Base-by-base conservation (phyloP, 129 eudicot genomes). In the Calendula officinalis region DNA sequence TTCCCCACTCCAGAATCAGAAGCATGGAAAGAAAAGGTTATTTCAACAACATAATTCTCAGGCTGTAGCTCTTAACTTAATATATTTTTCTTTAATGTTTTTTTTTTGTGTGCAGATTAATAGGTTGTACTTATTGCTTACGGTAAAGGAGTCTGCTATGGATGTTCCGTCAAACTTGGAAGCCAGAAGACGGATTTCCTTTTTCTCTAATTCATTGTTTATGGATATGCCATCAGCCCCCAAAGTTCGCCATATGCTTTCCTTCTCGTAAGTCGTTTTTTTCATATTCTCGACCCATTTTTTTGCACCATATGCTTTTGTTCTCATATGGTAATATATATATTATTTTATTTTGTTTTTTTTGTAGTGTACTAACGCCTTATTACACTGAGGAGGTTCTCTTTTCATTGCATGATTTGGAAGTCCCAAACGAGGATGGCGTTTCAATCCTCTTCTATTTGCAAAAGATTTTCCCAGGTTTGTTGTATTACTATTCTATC, bases 391-490 rank as follows among this genome's bases (percentile, higher is more conserved):
- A 67, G 53, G 72, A 67, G 51, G 39, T 62, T 1, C 62, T 52
- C 41, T 67, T 57, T 66, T 84, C 96, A 6, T 81, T 72, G 66
- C 75, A 66, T 69, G 96, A 88, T 64, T 91, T 88, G 43, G 88
- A 81, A 60, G 68, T 84, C 88, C 91, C 81, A 43, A 88, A 88
- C 68, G 96, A 88, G 75, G 96, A 88, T 72, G 96, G 96, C 51
- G 64, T 88, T 22, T 88, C 96, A 38, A 77, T 88, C 75, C 60
- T 79, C 49, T 88, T 52, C 68, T 88, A 88, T 74, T 82, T 88
- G 64, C 91, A 79, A 66, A 88, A 84, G 78, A 88, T 88, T 45
- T 88, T 78, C 65, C 96, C 96, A 84, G 96, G 96, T 88, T 38
- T 36, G 40, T 7, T 48, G 13, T 47, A 36, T 45, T 47, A 47